These are phyloP conservation scores for Colletotrichum chrysophilum DNA, from an alignment of 2,329 filamentous ascomycete genomes.

Conservation along the genomic window DNA sequence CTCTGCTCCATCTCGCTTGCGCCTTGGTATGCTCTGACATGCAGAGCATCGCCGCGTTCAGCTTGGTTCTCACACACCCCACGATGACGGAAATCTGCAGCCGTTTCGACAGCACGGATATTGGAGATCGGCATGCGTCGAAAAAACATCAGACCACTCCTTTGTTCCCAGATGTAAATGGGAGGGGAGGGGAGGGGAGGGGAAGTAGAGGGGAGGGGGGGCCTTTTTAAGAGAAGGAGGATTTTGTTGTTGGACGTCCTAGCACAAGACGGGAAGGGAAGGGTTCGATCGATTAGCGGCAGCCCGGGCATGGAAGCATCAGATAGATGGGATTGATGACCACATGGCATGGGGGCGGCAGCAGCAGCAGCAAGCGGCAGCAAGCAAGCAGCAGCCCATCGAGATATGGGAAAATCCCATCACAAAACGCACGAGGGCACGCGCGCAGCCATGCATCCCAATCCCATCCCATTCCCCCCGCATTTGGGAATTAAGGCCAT, in stretches of 20 bases:
- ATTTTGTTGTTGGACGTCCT: not conserved
- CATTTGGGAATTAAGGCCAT: not conserved
- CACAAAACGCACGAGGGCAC: not conserved
- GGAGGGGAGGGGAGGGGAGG: too few relatives aligned
- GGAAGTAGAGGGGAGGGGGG: too few relatives aligned
- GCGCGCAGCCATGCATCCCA: not conserved
- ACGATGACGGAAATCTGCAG: not conserved
- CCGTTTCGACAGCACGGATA: not conserved
- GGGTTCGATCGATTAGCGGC: conserved; percentile 3
- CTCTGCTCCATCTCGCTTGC: not conserved
- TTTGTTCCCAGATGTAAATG: too few relatives aligned
- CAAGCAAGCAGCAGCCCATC: not conserved
- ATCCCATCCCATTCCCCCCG: not conserved
- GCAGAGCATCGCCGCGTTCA: too few relatives aligned
- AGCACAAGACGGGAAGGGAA: not conserved
- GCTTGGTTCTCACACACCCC: not conserved
- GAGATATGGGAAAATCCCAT: not conserved
- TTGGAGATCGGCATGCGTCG: not conserved
- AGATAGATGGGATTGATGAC: not conserved
- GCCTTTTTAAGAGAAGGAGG: not conserved
- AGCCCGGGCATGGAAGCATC: not conserved
- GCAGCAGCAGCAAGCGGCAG: too few relatives aligned
- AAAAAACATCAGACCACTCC: not conserved
- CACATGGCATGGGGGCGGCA: not conserved
- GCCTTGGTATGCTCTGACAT: not conserved